Evolutionary conservation across 2,329 filamentous ascomycete species (phyloP), one percentile per base, ranked within the genome.

Genomic region (Epichloe baconii): DNA sequence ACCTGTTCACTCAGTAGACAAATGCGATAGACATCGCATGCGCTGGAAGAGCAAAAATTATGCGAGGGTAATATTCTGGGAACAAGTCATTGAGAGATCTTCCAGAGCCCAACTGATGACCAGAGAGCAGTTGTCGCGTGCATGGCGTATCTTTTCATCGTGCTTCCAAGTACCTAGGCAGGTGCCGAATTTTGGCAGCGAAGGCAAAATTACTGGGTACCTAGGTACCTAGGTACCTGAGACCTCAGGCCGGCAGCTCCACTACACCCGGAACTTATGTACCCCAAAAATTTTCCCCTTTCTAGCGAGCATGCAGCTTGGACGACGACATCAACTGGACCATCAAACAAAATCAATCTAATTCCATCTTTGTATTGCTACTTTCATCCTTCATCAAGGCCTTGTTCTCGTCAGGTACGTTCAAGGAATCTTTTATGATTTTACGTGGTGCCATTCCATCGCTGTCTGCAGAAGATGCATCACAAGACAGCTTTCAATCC

Each of bases 161-260:
- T 31, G 10, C 31, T 10, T 31, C 26, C 8, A 31, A 31, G 31
- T 4, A 31, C 26, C 26, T 2, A 11, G 26, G 26, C 26, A 31
- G 26, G 8, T 11, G 1, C 26, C 26, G 26, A 3, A 11, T 8
- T 26, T 3, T 26, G 23, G 43, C 23, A n/a, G 43, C 23, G 26
- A 44, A 44, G 40, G 6, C 7, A 21, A 23, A 31, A 31, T 10
- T 31, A 31, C 8, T 11, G 8, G 8, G 26, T 31, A 11, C 31
- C 31, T 31, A 31, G 31, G 31, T 31, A 31, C 31, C 62, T 66
- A 31, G 31, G 31, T 31, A 31, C 31, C 62, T 66, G 60, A 67
- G 58, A 64, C 59, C 61, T 66, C 62, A 66, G 64, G 64, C 64
- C 56, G 52, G 55, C 35, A 15, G 35, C 34, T 23, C n/a, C 59